Conservation (phyloP, 192 early-diverging fungal species). For the Mortierella claussenii region DNA sequence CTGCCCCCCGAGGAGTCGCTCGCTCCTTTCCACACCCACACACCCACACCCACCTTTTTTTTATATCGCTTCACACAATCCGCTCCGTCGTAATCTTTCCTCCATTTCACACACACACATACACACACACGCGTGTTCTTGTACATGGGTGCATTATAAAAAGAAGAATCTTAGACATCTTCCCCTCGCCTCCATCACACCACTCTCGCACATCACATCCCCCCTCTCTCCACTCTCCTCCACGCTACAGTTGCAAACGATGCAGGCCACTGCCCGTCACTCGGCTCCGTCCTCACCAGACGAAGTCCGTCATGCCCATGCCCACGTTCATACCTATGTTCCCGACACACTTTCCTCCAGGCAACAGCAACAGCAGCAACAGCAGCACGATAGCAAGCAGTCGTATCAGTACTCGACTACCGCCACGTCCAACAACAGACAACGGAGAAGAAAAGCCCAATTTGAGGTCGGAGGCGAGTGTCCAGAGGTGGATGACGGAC, state of each 20-base stretch:
- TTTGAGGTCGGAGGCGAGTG: slow-evolving; percentile 24
- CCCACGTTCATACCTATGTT: not conserved
- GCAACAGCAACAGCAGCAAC: not conserved
- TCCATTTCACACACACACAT: too few relatives aligned
- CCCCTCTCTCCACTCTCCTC: slow-evolving; percentile 6
- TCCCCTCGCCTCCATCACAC: too few relatives aligned
- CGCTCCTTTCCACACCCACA: too few relatives aligned
- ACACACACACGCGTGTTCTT: too few relatives aligned
- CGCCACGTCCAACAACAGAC: not conserved
- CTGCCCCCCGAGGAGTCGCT: too few relatives aligned
- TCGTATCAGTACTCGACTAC: not conserved
- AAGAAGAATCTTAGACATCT: too few relatives aligned
- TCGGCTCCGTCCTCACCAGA: not conserved
- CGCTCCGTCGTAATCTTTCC: too few relatives aligned
- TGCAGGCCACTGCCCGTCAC: slow-evolving; percentile 11
- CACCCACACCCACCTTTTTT: too few relatives aligned
- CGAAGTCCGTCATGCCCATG: not conserved
- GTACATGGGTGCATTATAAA: too few relatives aligned
- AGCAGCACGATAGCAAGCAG: not conserved
- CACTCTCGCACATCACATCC: too few relatives aligned
- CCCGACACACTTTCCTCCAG: too few relatives aligned
- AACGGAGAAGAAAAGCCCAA: slow-evolving; percentile 24
- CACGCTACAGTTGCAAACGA: not conserved
- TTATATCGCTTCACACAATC: too few relatives aligned
- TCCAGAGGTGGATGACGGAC: not conserved